phyloP scores from a whole-genome alignment of 2,329 filamentous ascomycete species.

The Tolypocladium amazonense region DNA sequence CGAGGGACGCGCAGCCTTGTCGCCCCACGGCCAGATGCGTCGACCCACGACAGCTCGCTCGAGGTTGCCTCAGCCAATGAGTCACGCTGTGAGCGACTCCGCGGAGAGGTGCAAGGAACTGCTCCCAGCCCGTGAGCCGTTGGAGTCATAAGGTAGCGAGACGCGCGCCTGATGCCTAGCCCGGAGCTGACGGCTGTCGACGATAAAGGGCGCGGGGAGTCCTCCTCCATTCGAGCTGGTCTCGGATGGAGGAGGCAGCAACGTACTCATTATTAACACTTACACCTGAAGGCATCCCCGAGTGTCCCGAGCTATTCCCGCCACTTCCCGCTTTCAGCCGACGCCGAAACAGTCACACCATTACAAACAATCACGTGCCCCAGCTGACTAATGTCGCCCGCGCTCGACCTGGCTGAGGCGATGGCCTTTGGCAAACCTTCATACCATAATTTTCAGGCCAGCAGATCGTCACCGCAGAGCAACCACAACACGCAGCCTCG shows the following conservation, averaged over 20 bases:
- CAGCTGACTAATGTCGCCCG: slow-evolving; percentile 17
- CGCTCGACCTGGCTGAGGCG: not conserved
- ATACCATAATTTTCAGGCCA: slow-evolving; percentile 16
- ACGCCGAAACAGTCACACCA: not conserved
- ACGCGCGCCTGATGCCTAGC: not conserved
- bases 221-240: slow-evolving; percentile 1
- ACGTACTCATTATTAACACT: not conserved
- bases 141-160: slow-evolving; percentile 1
- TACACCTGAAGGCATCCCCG: not conserved
- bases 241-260: not conserved
- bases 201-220: not conserved
- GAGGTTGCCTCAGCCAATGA: not conserved
- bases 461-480: slow-evolving; percentile 8
- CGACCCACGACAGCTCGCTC: not conserved
- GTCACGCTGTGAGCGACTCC: not conserved
- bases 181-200: not conserved
- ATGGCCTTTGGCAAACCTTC: slow-evolving; percentile 8
- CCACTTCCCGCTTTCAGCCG: not conserved
- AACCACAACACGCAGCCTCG: slow-evolving; percentile 2
- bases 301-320: not conserved
- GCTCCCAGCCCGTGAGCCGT: not conserved
- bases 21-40: not conserved
- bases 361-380: slow-evolving; percentile 15
- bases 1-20: not conserved
- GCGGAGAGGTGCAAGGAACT: not conserved